Evolutionary conservation across 345 rosid species (phyloP), one percentile per base, ranked within the genome.

Genomic region (Combretum micranthum): DNA sequence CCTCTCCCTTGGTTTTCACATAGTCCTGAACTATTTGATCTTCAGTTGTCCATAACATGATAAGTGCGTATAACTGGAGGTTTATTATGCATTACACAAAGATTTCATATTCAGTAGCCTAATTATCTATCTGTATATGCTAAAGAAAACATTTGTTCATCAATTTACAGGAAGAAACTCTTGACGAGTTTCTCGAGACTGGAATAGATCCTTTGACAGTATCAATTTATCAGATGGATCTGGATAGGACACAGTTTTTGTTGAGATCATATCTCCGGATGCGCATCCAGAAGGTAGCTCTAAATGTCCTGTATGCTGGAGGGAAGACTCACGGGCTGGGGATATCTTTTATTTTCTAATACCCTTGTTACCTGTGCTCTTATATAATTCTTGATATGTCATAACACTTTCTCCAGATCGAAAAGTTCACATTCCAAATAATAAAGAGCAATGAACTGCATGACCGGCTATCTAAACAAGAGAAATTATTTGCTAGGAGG

Each of bases 201-300:
- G 75, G 77, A 3, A 22, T 66, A 60, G 96, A 85, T 70, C 94
- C 92, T 43, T 74, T 87, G 16, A 74, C 83, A 1, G 79, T 80
- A 14, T 93, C 96, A 4, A 86, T 93, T 42, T 89, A 93, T 69
- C 90, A 83, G 69, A 85, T 85, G 96, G 96, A 93, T 63, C 50
- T 89, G 56, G 96, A 93, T 20, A 72, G 95, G 69, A 72, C 84
- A 3, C 96, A 89, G 70, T 93, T 77, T 73, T 67, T 89, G 56
- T 64, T 89, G 71, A 76, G 99, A 75, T 93, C 97, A 0, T 93
- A 89, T 77, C 89, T 93, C 42, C 82, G 99, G 14, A 77, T 85
- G 56, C 80, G 96, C 57, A 83, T 89, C 15, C 89, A 80, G 60
- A 93, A 89, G 97, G 97, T 89, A 7, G 49, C 11, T 10, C 7